Evolutionary conservation across 441 rosid species (phyloP).

Genomic region (Brassica hybrid): DNA sequence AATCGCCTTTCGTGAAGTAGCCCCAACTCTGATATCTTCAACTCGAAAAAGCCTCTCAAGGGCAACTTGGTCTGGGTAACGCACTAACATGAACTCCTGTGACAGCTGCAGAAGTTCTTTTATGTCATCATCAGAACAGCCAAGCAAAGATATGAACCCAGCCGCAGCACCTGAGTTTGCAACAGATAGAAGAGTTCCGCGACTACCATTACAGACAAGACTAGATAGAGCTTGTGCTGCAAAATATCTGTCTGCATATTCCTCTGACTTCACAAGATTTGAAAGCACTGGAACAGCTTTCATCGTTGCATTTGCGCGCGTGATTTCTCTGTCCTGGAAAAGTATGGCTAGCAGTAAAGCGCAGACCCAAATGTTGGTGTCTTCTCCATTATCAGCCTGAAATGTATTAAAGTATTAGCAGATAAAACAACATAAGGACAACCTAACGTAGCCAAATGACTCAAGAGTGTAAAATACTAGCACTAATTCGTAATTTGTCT

Average conservation of each 20-base stretch:
- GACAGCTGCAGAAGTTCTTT: conserved; percentile 84
- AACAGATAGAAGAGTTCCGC: conserved; percentile 98
- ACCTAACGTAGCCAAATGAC: conserved; percentile 5
- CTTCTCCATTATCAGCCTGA: conserved; percentile 93
- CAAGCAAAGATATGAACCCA: conserved; percentile 95
- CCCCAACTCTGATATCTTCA: conserved; percentile 98
- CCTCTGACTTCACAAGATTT: conserved; percentile 95
- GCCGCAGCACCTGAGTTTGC: conserved; percentile 98
- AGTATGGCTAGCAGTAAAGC: conserved; percentile 93
- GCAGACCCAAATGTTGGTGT: conserved; percentile 94
- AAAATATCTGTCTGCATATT: conserved; percentile 86
- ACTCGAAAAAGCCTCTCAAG: conserved; percentile 99
- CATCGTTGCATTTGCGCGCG: conserved; percentile 89
- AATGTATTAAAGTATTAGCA: conserved; percentile 23
- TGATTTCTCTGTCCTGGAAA: conserved; percentile 98
- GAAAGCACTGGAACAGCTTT: conserved; percentile 91
- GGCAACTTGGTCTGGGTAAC: conserved; percentile 96
- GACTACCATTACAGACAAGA: conserved; percentile 97
- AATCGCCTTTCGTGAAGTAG: conserved; percentile 98
- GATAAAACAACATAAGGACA: conserved; percentile 3
- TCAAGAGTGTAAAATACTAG: conserved; percentile 10
- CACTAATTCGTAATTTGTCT: conserved; percentile 5
- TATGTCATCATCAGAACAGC: conserved; percentile 96
- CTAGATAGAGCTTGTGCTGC: conserved; percentile 98
- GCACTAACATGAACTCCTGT: conserved; percentile 80